Conservation (phyloP, 208 protist species). For the Acanthamoeba sp. region DNA sequence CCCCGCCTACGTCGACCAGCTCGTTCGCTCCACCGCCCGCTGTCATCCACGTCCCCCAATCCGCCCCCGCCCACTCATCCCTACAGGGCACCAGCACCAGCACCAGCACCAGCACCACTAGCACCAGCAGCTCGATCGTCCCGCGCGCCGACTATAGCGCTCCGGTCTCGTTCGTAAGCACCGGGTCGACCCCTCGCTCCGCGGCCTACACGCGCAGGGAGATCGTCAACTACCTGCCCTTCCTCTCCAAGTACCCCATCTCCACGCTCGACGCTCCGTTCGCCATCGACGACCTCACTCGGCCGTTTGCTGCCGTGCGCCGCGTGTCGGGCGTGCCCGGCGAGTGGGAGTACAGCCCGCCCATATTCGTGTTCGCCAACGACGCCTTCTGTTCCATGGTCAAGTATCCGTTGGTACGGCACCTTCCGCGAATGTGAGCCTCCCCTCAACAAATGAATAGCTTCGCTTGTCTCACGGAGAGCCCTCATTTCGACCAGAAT, state of each 20-base stretch:
- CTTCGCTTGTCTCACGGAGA: neutral
- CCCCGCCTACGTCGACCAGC: neutral
- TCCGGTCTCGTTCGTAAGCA: no score
- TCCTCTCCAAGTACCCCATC: slow-evolving; percentile 55
- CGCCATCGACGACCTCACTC: slow-evolving; percentile 32
- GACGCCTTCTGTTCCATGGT: slow-evolving; percentile 34
- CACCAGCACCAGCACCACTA: neutral
- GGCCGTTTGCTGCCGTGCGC: slow-evolving; percentile 29
- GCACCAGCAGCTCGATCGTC: neutral
- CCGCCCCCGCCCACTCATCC: no score
- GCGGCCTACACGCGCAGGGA: neutral
- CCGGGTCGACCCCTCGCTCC: neutral
- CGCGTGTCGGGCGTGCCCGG: slow-evolving; percentile 22
- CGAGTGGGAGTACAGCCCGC: slow-evolving; percentile 46
- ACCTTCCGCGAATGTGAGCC: no score
- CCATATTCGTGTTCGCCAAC: slow-evolving; percentile 48
- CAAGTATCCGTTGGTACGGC: slow-evolving; percentile 12
- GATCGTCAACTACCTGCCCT: slow-evolving; percentile 51
- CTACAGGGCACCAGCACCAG: neutral
- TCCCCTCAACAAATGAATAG: no score
- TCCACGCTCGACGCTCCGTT: neutral
- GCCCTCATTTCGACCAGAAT: neutral
- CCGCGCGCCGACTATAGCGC: neutral
- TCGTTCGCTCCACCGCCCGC: neutral
- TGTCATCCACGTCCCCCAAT: no score